These are phyloP conservation scores for Macadamia integrifolia DNA, from an alignment of 164 flowering plant species.

Conservation along the genomic window DNA sequence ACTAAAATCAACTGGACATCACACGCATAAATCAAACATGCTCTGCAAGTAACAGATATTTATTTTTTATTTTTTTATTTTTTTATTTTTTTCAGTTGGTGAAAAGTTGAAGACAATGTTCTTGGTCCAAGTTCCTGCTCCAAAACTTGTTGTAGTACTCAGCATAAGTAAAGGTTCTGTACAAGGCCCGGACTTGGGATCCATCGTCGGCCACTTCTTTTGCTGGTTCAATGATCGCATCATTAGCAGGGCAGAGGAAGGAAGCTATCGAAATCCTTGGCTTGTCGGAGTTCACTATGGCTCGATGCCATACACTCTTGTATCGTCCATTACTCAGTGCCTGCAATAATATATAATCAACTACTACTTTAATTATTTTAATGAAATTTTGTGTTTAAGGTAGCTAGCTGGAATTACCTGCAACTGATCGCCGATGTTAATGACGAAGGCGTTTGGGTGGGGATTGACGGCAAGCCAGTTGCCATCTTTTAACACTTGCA, in stretches of 20 bases:
- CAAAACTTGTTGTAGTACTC: slow-evolving; percentile 82
- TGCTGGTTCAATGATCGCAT: slow-evolving; percentile 48
- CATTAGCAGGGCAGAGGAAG: slow-evolving; percentile 52
- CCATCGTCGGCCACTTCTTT: slow-evolving; percentile 29
- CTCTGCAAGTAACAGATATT: too few relatives aligned
- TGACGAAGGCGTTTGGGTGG: slow-evolving; percentile 54
- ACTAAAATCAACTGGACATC: too few relatives aligned
- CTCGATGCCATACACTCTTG: slow-evolving; percentile 77
- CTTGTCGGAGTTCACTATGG: slow-evolving; percentile 49
- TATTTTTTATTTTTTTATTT: neutral
- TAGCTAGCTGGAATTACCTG: slow-evolving; percentile 4
- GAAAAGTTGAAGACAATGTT: slow-evolving; percentile 75
- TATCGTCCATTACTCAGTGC: slow-evolving; percentile 74
- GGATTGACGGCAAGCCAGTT: slow-evolving; percentile 76
- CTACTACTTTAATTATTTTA: too few relatives aligned
- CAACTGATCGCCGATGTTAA: slow-evolving; percentile 82
- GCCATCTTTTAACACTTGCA: slow-evolving; percentile 64
- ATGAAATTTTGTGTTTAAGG: too few relatives aligned
- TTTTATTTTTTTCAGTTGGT: slow-evolving; percentile 15
- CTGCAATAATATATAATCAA: slow-evolving; percentile 30
- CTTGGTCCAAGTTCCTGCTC: slow-evolving; percentile 66
- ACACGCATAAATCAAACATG: too few relatives aligned
- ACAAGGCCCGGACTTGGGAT: slow-evolving; percentile 21
- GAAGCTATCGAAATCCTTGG: slow-evolving; percentile 69
- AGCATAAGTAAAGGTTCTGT: slow-evolving; percentile 49